These are phyloP conservation scores for Blastobotrys niveus DNA, from an alignment of 1,139 yeast genomes.

Conservation along the genomic window DNA sequence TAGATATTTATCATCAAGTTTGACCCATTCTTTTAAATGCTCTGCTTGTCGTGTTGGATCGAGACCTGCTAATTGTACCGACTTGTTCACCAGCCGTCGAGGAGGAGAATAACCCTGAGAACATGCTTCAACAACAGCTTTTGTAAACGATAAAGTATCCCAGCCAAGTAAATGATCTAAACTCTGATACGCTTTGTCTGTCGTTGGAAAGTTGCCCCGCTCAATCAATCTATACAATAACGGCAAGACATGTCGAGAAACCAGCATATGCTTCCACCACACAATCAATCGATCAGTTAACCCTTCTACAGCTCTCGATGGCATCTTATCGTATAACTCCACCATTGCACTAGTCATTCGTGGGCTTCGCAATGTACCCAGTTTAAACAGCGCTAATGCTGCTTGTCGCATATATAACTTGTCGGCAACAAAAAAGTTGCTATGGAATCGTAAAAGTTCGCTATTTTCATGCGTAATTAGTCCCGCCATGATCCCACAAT, in stretches of 20 bases:
- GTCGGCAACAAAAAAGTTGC: neutral
- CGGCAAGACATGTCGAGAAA: conserved; percentile 3
- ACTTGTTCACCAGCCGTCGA: neutral
- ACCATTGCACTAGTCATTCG: neutral
- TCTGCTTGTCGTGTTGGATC: neutral
- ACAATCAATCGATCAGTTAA: conserved; percentile 2
- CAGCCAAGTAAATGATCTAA: neutral
- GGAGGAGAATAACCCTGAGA: neutral
- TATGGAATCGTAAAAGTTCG: conserved; percentile 4
- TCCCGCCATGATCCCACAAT: conserved; percentile 10
- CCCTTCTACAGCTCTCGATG: neutral
- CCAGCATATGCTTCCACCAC: conserved; percentile 3
- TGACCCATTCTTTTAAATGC: conserved; percentile 1
- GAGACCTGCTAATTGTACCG: neutral
- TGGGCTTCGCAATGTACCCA: conserved; percentile 7
- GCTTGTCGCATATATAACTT: neutral
- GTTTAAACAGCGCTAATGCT: neutral
- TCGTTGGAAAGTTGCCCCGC: conserved; percentile 4
- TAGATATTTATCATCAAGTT: neutral
- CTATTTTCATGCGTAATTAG: conserved; percentile 5
- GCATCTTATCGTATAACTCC: conserved; percentile 2
- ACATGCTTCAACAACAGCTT: neutral
- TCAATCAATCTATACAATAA: conserved; percentile 3
- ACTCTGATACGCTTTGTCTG: neutral
- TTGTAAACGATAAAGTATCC: neutral